Percentiles rank a stretch among this genome's conserved stretches.
Evolutionary conservation across 2,329 filamentous ascomycete species (phyloP).

Genomic region (Cladosporium sp.): DNA sequence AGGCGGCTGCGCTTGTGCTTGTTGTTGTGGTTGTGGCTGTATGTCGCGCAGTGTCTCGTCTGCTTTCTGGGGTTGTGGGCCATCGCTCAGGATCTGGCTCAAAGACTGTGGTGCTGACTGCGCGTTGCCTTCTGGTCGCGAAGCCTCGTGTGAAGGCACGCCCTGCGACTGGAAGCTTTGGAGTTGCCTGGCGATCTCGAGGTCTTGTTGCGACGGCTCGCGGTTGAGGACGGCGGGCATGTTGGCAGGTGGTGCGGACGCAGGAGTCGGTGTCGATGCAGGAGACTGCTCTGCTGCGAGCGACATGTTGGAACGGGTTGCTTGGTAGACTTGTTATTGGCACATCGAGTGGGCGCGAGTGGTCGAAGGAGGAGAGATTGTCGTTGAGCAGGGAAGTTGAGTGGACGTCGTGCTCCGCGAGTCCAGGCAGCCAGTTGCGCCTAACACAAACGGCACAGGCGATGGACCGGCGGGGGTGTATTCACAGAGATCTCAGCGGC

Average conservation of each 20-base stretch:
- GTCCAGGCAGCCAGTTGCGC: too few relatives aligned
- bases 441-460: too few relatives aligned
- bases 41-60: not conserved
- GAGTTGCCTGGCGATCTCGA: slow-evolving; percentile 45
- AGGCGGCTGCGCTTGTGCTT: slow-evolving; percentile 9
- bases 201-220: slow-evolving; percentile 43
- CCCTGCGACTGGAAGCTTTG: slow-evolving; percentile 40
- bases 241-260: slow-evolving; percentile 1
- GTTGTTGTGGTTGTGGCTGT: slow-evolving; percentile 4
- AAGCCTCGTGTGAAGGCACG: slow-evolving; percentile 17
- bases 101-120: slow-evolving; percentile 12
- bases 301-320: not conserved
- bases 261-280: not conserved
- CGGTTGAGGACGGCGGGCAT: slow-evolving; percentile 32
- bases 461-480: not conserved
- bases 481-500: not conserved
- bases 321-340: not conserved
- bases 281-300: not conserved
- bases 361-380: not conserved
- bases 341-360: not conserved
- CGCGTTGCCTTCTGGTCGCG: slow-evolving; percentile 11
- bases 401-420: too few relatives aligned
- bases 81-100: slow-evolving; percentile 7
- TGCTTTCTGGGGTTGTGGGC: not conserved
- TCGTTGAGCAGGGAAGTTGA: too few relatives aligned